Conservation (phyloP, 139 green algal species). For the Micractinium conductrix region DNA sequence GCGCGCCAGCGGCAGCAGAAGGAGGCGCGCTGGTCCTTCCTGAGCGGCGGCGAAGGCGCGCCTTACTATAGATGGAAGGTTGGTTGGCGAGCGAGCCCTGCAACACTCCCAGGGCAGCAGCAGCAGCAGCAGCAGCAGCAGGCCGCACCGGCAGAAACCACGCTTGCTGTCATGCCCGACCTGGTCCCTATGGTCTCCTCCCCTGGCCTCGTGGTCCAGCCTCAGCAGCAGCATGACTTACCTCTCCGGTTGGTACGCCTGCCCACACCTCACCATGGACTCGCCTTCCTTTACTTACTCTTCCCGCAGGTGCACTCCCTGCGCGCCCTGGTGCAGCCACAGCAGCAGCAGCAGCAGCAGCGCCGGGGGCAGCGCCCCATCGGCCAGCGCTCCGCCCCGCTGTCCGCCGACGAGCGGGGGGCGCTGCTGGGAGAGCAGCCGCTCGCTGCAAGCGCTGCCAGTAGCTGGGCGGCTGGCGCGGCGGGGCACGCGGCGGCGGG, state of each 20-base stretch:
- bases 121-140: too few relatives aligned
- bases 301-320: background rate
- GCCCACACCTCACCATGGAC: too few relatives aligned
- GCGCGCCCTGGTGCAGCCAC: constrained; percentile 13
- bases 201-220: too few relatives aligned
- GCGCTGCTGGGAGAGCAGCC: constrained; percentile 69
- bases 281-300: background rate
- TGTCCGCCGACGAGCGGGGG: constrained; percentile 73
- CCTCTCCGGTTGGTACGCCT: too few relatives aligned
- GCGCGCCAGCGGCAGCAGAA: constrained; percentile 66
- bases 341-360: background rate
- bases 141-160: too few relatives aligned
- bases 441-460: constrained; percentile 41
- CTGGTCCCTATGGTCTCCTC: too few relatives aligned
- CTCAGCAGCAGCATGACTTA: too few relatives aligned
- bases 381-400: constrained; percentile 34
- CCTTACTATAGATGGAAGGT: constrained; percentile 84
- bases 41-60: constrained; percentile 70
- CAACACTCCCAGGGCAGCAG: too few relatives aligned
- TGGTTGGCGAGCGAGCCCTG: too few relatives aligned
- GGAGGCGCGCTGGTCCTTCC: constrained; percentile 58
- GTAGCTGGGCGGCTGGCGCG: background rate
- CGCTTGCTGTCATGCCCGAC: too few relatives aligned
- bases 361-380: constrained; percentile 21
- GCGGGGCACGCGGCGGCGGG: background rate